Base-by-base conservation (phyloP, 257 asterid genomes). In the Rauvolfia tetraphylla region DNA sequence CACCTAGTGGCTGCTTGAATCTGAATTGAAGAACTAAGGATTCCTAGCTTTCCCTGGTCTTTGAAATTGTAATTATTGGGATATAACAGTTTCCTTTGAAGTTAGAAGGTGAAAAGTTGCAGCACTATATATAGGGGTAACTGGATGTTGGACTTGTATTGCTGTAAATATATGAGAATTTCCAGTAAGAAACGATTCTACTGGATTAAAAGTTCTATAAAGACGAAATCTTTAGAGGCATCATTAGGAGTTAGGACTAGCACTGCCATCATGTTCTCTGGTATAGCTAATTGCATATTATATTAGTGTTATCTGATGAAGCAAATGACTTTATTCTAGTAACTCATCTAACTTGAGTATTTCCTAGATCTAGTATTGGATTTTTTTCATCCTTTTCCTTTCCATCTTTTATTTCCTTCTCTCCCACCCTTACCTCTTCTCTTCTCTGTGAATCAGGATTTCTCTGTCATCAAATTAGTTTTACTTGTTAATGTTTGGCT, bases 1-100 rank as follows among this genome's bases (percentile, higher is more conserved):
- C 46, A 49, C 7, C 41, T 14, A 31, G 22, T 41, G 56, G 10
- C 36, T 39, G 29, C 17, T 62, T 25, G 74, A 62, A 5, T 51
- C 56, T 74, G 74, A 31, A 78, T 62, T 78, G 54, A 61, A 25
- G 39, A 38, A 53, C 71, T 54, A 77, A 31, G 80, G 70, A 34
- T 49, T 54, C 34, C 39, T 63, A 33, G 13, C 29, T 68, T 41
- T 27, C 39, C 59, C 13, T 5, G 77, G 57, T 38, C 73, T 17
- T 72, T 25, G 6, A 31, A 33, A 25, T 62, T 62, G 41, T 62
- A 61, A 53, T 51, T 61, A 2, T 9, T 34, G 39, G 29, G 54
- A n/a, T 44, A 9, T 23, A 34, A 41, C 44, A 10, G 33, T 12
- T 38, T 38, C 70, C 23, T 68, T 69, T 38, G 9, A 44, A 59